phyloP scores from a whole-genome alignment of 139 green algal genomes.

The Tetradesmus obliquus region DNA sequence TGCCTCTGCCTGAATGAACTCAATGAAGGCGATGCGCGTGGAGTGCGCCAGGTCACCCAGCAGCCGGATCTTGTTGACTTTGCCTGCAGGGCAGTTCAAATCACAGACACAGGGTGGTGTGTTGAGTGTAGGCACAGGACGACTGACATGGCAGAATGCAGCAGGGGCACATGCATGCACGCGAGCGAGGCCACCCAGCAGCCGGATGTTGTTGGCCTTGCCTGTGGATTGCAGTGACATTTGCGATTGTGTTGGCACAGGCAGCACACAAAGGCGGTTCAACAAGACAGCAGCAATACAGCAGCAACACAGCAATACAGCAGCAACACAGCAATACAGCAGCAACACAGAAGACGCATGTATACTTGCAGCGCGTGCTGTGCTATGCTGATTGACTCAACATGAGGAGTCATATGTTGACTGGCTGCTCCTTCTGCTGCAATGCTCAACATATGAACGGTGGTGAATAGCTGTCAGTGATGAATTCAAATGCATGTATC shows the following conservation, averaged over 20 bases:
- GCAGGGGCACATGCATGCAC: not conserved
- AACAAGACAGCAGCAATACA: no score
- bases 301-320: no score
- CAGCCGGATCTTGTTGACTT: conserved; percentile 85
- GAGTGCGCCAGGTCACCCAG: conserved; percentile 90
- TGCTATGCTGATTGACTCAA: no score
- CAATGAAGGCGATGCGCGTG: conserved; percentile 97
- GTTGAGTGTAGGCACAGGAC: not conserved
- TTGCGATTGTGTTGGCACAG: not conserved
- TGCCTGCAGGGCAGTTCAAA: conserved; percentile 57
- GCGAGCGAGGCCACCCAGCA: not conserved
- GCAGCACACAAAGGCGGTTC: not conserved
- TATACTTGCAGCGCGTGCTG: no score
- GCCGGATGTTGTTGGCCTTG: not conserved
- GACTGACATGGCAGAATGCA: not conserved
- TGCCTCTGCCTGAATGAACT: conserved; percentile 87
- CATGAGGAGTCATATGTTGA: no score
- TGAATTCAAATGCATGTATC: not conserved
- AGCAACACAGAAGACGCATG: no score
- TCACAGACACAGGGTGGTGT: not conserved
- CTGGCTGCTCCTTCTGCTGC: no score
- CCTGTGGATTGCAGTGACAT: not conserved
- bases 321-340: no score
- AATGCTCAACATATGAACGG: no score
- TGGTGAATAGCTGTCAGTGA: no score